Base-by-base conservation (phyloP, 2,329 filamentous ascomycete species). In the Capronia coronata region DNA sequence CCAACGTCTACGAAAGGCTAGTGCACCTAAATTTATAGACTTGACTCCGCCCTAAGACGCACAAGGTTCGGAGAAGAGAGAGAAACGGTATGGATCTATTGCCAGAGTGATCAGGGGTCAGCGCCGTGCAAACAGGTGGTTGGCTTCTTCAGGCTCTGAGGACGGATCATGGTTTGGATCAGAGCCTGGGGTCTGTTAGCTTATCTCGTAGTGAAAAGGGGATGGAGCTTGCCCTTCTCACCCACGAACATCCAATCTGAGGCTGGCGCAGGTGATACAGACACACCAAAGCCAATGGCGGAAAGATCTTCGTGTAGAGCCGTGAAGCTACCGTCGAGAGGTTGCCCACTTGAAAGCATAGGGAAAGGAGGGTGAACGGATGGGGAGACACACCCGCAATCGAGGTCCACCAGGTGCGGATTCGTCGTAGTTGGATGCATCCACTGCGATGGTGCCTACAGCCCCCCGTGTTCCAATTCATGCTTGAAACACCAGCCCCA, bases 401-500 rank as follows among this genome's bases (percentile, higher is more conserved):
- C 11, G 6, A 18, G 34, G 34, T 37, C 34, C 34, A 37, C 34
- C 34, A 18, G 13, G 7, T 37, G 34, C 34, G 34, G 14, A 37
- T 37, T 37, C 34, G 14, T 37, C 34, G 34, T 37, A 37, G 23
- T 41, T 11, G 9, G 9, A 38, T 38, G 35, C 14, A 13, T n/a
- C 35, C 35, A 38, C 35, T 4, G 13, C 13, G 29, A 37, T 19
- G 34, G 34, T 37, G 22, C 27, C 18, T 30, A 23, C 25, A 23
- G 32, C 9, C 18, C 22, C 40, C 49, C 53, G 51, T 51, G 51
- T 54, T 35, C 41, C 43, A 41, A 46, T 55, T 37, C 34, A 37
- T 37, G 34, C 14, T 37, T 55, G 53, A 55, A 52, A 55, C 53
- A 55, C 52, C 52, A 52, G 47, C 40, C 53, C 46, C 34, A 30